Evolutionary conservation across 1,139 yeast species (phyloP).

Genomic region (Sugiyamaella japonica): DNA sequence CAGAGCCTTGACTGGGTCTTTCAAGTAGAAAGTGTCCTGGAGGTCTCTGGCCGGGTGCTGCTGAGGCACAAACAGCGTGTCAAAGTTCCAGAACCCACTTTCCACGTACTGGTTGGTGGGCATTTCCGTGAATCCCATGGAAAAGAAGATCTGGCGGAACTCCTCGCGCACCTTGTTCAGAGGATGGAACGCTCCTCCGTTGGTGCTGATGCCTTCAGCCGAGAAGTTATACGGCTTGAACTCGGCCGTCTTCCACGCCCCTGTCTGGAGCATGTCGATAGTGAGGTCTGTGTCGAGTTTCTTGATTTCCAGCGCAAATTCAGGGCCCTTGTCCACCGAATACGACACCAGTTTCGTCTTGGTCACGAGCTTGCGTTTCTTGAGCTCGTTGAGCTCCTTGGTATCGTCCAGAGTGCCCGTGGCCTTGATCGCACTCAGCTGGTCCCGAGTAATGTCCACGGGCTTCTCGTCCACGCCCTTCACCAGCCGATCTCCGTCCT

Average conservation of each 20-base stretch:
- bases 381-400: conserved; percentile 78
- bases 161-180: conserved; percentile 95
- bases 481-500: conserved; percentile 78
- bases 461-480: conserved; percentile 52
- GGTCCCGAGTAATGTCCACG: conserved; percentile 64
- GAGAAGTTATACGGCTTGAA: conserved; percentile 96
- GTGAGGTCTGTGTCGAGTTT: conserved; percentile 92
- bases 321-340: conserved; percentile 73
- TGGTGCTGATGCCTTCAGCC: conserved; percentile 87
- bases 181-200: conserved; percentile 94
- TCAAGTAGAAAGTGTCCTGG: conserved; percentile 96
- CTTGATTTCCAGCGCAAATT: conserved; percentile 77
- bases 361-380: conserved; percentile 84
- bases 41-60: conserved; percentile 99
- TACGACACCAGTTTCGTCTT: conserved; percentile 76
- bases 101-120: conserved; percentile 98
- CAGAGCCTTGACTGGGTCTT: conserved; percentile 81
- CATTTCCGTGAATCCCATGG: conserved; percentile 98
- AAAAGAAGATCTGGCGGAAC: conserved; percentile 94
- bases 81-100: conserved; percentile 98
- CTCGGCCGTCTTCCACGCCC: conserved; percentile 77
- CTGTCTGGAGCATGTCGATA: conserved; percentile 75
- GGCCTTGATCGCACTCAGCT: conserved; percentile 57
- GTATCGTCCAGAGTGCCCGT: conserved; percentile 60
- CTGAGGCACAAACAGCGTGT: conserved; percentile 93